Percentiles rank a stretch among this genome's conserved stretches.
Conservation (phyloP, 108 stramenopile species). For the Cylindrotheca fusiformis region DNA sequence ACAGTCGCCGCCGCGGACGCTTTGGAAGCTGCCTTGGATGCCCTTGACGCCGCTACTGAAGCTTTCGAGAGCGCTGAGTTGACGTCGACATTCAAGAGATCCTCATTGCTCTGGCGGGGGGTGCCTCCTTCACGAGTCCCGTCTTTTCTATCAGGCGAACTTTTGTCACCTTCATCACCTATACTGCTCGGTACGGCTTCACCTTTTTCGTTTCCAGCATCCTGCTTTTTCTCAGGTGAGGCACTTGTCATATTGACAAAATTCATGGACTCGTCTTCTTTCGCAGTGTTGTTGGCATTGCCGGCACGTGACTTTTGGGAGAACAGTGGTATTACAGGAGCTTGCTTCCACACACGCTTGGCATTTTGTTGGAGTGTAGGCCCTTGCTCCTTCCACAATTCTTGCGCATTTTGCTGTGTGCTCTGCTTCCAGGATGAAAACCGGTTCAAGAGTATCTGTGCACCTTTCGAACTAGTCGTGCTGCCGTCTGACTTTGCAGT, state of each 20-base stretch:
- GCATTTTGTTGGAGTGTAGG: slow-evolving; percentile 30
- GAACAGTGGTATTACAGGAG: neutral
- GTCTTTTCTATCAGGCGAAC: neutral
- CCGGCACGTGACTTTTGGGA: neutral
- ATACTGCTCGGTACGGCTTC: neutral
- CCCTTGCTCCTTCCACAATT: slow-evolving; percentile 10
- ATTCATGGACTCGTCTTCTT: neutral
- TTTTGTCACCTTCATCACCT: neutral
- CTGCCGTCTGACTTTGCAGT: neutral
- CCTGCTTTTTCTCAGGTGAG: neutral
- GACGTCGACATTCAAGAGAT: neutral
- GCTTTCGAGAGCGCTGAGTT: slow-evolving; percentile 4
- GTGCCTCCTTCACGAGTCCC: neutral
- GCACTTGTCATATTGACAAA: slow-evolving; percentile 2
- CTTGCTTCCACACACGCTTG: slow-evolving; percentile 19
- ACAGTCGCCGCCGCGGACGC: slow-evolving; percentile 27
- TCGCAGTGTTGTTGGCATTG: neutral
- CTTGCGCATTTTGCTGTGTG: slow-evolving; percentile 39
- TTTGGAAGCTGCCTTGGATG: slow-evolving; percentile 5
- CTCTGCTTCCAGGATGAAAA: slow-evolving; percentile 32
- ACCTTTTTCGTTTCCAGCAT: neutral
- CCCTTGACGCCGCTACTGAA: neutral
- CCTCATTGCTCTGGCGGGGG: neutral
- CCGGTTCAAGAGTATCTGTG: slow-evolving; percentile 49
- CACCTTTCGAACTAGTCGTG: slow-evolving; percentile 16